phyloP scores from a whole-genome alignment of 305 asterid species.

The Fraxinus angustifolia region DNA sequence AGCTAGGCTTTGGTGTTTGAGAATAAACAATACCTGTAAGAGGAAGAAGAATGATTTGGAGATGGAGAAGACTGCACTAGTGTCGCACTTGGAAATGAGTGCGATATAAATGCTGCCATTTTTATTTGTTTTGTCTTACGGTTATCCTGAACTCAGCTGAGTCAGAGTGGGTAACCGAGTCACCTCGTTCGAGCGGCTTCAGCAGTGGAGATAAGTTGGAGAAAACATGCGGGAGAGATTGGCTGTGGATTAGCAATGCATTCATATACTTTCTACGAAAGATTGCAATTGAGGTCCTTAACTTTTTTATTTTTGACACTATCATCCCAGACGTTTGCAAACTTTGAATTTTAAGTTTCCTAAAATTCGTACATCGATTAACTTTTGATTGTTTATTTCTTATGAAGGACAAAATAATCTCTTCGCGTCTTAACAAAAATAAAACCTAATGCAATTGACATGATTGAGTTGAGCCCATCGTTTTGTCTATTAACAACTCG shows the following conservation, averaged over 20 bases:
- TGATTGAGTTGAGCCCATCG: neutral
- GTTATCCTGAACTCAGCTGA: neutral
- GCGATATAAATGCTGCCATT: slow-evolving; percentile 29
- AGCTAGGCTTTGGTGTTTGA: slow-evolving; percentile 9
- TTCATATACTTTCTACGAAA: neutral
- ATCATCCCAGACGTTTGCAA: neutral
- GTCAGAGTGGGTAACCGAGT: neutral
- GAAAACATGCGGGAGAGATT: neutral
- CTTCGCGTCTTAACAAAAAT: neutral
- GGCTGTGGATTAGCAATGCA: neutral
- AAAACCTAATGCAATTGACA: neutral
- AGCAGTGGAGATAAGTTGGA: slow-evolving; percentile 8
- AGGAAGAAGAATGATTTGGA: slow-evolving; percentile 20
- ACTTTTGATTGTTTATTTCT: too few species aligned
- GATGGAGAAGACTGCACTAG: slow-evolving; percentile 19
- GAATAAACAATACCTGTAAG: slow-evolving; percentile 24
- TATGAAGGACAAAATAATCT: neutral
- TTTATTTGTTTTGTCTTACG: neutral
- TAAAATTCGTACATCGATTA: neutral
- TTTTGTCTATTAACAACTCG: neutral
- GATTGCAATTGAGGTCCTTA: neutral
- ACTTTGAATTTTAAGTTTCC: neutral
- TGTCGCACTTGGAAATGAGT: slow-evolving; percentile 16
- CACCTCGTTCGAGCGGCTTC: neutral
- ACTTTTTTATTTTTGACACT: neutral